Base-by-base conservation (phyloP, 192 early-diverging fungal species). In the Jimgerdemannia lactiflua region DNA sequence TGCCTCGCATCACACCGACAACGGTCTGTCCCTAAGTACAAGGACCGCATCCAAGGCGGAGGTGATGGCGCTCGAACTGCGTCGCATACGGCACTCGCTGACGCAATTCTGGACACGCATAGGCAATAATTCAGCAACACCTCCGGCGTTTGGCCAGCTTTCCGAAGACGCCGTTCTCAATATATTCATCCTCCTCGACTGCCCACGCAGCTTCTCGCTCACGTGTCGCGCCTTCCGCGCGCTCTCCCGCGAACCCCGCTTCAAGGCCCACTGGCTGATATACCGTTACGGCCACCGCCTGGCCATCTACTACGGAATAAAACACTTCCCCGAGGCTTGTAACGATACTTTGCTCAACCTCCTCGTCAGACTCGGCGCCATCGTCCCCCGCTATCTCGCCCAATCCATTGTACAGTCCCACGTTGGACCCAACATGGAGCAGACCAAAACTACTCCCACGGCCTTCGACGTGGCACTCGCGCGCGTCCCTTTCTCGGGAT, bases 241-340 rank as follows among this genome's bases (percentile, higher is more conserved):
- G 6, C 49, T 59, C 49, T 59, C 49, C 49, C 49, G 49, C 14
- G 49, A 59, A 59, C 49, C 49, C 6, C 64, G 64, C 64, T 66
- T 67, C 54, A 74, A 74, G 17, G 73, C 73, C 68, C 43, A 64
- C 39, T 74, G 73, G 73, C 43, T 74, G 0, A 67, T 74, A 6
- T 66, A 64, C 19, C 73, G 73, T 8, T 68, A 74, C 18, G 65
- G 73, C 11, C 65, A 43, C 18, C 54, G 73, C 17, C 68, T 74
- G 42, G 73, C 65, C 18, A n/a, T 74, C 14, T 74, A 74, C 49
- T 74, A 67, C 42, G 73, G 64, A 7, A 39, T 74, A 4, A 29
- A 66, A 3, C 68, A 64, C 39, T n/a, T 42, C 9, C 73, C 73
- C 4, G 54, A 64, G 19, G 43, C 20, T 9, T 74, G 73, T 19